A percentile compares a stretch with the other conserved stretches of the same genome.
Conservation (phyloP, 768 basidiomycete genomes). For the Brasilioporus rufonigricans region DNA sequence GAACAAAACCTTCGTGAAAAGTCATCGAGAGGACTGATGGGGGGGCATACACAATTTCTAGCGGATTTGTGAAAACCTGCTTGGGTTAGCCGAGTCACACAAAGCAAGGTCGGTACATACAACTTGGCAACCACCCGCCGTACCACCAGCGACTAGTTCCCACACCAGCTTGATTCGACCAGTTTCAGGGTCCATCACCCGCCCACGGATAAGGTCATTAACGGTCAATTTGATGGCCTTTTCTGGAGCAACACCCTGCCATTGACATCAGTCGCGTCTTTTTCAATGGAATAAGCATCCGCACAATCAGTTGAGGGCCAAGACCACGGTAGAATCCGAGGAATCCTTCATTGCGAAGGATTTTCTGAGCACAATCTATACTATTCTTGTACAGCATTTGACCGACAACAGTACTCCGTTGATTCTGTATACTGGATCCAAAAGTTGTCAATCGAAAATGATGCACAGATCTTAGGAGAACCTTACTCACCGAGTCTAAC, state of each 20-base stretch:
- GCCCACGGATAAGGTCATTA: conserved; percentile 84
- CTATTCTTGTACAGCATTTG: conserved; percentile 97
- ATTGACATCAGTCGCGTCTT: conserved; percentile 8
- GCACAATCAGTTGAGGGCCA: conserved; percentile 88
- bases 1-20: conserved; percentile 1
- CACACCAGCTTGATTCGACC: conserved; percentile 89
- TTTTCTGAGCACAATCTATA: conserved; percentile 89
- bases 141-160: conserved; percentile 90
- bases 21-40: neutral
- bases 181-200: conserved; percentile 91
- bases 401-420: conserved; percentile 93
- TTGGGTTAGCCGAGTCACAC: conserved; percentile 15
- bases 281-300: conserved; percentile 11
- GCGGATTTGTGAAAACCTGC: conserved; percentile 94
- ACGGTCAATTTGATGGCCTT: conserved; percentile 98
- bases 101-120: conserved; percentile 47
- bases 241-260: conserved; percentile 89
- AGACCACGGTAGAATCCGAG: conserved; percentile 96
- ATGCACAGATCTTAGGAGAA: neutral
- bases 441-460: conserved; percentile 1
- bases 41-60: conserved; percentile 83
- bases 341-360: conserved; percentile 92
- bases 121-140: conserved; percentile 97
- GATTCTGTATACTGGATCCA: conserved; percentile 85
- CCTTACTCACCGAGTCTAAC: conserved; percentile 61